Conservation (phyloP, 2,329 filamentous ascomycete species). For the Tolypocladium ophioglossoides region DNA sequence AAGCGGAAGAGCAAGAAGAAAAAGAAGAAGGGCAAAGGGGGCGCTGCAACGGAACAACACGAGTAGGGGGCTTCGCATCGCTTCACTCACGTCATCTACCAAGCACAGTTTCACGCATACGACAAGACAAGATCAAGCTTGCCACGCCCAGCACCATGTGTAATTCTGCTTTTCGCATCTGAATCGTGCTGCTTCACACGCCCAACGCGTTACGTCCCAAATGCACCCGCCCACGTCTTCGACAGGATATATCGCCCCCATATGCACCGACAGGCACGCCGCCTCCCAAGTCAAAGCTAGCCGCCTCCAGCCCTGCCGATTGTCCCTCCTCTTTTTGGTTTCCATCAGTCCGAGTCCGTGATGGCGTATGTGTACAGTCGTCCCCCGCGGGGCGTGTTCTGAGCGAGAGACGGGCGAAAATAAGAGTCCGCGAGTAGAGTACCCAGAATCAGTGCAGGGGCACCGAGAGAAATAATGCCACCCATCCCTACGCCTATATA, state of each 20-base stretch:
- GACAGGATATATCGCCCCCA: neutral
- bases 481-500: neutral
- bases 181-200: neutral
- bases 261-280: neutral
- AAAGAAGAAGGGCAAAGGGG: slow-evolving; percentile 3
- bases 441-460: neutral
- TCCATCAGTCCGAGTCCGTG: neutral
- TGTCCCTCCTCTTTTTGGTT: neutral
- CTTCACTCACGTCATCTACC: neutral
- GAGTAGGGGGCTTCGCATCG: neutral
- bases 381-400: neutral
- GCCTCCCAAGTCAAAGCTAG: neutral
- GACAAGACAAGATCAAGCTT: neutral
- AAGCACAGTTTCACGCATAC: neutral
- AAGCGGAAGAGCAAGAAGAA: slow-evolving; percentile 17
- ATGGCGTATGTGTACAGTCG: neutral
- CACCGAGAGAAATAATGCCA: neutral
- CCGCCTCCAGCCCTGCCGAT: neutral
- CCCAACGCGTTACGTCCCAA: neutral
- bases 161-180: neutral
- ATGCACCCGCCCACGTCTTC: neutral
- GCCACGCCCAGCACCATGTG: neutral
- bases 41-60: neutral
- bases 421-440: neutral
- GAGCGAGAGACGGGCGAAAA: neutral